Base-by-base conservation (phyloP, 495 filamentous ascomycete genomes). In the Tetracladium marchalianum region DNA sequence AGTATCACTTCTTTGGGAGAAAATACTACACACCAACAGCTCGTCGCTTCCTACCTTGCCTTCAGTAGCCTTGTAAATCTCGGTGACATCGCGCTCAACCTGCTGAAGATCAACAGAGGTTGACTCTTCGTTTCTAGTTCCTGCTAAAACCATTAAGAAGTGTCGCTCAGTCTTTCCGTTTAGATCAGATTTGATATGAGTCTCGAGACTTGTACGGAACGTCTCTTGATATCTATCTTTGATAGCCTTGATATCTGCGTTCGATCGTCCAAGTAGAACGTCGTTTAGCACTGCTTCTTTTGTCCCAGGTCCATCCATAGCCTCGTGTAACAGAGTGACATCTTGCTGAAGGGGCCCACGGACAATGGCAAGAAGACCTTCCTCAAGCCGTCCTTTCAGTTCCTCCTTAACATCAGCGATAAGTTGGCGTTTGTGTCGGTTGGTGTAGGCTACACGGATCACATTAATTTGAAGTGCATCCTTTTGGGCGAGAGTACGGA, bases 271-370 rank as follows among this genome's bases (percentile, higher is more conserved):
- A 4, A 96, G 76, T 1, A 97, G 72, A 11, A 92, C 76, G 50
- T 97, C 92, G 55, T 93, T 87, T 31, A 97, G 72, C 3, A 90
- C 66, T 54, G 69, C 71, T 55, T 97, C 90, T 47, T 90, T 90
- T 0, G 92, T 97, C 15, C 92, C 92, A 4, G 78, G 54, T 2
- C 90, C 87, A 12, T 77, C 64, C 62, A 94, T 76, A 8, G 87
- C 80, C 4, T 81, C 69, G 51, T 78, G 62, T 10, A 84, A 66
- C 32, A 73, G 69, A 52, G 77, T 67, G 3, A 78, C 76, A 59
- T 95, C 90, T 51, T 84, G 69, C 34, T 70, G 61, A 6, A 93
- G 62, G 0, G 90, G 90, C 0, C 92, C 92, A 11, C 85, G 78
- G 16, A 82, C 75, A 33, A 94, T 68, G 7, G 79, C 75, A 1